Base-by-base conservation (phyloP, 495 filamentous ascomycete genomes). In the Aspergillus kassunensis region DNA sequence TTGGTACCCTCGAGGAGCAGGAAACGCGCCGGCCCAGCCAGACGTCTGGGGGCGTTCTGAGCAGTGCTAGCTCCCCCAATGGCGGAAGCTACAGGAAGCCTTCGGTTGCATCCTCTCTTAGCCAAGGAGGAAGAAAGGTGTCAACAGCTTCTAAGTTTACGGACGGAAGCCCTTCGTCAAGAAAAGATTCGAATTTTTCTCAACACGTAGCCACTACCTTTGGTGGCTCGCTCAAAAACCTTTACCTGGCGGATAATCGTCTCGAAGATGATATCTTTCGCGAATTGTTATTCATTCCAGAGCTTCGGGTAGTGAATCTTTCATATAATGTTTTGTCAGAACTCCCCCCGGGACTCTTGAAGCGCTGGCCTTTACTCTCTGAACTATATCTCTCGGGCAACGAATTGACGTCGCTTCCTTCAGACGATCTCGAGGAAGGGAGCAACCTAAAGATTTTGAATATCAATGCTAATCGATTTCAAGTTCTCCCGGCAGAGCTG, bases 401-500 rank as follows among this genome's bases (percentile, higher is more conserved):
- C 62, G 91, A 96, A 58, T 72, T 99, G 37, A 90, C 89, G 1
- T 89, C 84, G 16, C 74, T 99, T 34, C 93, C 93, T 13, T 90
- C 91, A 3, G 93, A 99, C 66, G 93, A 97, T 62, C 76, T 99
- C 30, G 93, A 96, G 68, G 86, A 93, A 60, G 84, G 88, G 39
- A 87, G 84, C 57, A 78, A 87, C 18, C 76, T 99, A 16, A 92
- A 95, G 61, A 82, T 93, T 13, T 78, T 99, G 11, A 90, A 97
- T 61, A 89, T 99, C 71, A 99, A 99, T 66, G 83, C 84, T 51
- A 99, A 99, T 68, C 91, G 95, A 64, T 99, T 99, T 63, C 95
- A 96, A 58, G 91, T 92, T 21, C 78, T 99, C 1, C 95, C 93
- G 0, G 95, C 93, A 1, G 93, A 99, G 65, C 83, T 99, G 25